Evolutionary conservation across 129 eudicot genomes (phyloP).

Genomic region (Tanacetum coccineum): DNA sequence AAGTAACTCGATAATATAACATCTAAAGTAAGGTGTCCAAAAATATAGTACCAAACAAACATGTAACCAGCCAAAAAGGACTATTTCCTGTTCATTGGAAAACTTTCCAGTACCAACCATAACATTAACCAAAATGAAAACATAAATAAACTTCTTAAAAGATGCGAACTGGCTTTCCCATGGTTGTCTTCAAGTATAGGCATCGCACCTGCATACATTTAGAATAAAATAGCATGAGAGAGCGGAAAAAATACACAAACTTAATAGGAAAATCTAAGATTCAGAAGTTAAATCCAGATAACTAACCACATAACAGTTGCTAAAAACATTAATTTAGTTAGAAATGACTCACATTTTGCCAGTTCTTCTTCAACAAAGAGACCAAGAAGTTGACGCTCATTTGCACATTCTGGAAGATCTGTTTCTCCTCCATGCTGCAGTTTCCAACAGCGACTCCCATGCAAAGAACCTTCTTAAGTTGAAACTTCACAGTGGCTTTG

Average conservation of each 20-base stretch:
- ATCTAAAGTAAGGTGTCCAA: conserved; percentile 13
- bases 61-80: conserved; percentile 18
- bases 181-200: conserved; percentile 55
- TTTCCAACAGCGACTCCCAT: conserved; percentile 78
- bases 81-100: conserved; percentile 4
- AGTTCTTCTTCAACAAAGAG: conserved; percentile 61
- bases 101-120: conserved; percentile 6
- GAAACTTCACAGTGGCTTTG: conserved; percentile 61
- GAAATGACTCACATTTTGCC: conserved; percentile 53
- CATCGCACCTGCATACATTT: conserved; percentile 44
- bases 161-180: conserved; percentile 57
- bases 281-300: no score
- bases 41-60: conserved; percentile 21
- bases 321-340: not conserved
- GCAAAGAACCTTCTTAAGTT: conserved; percentile 63
- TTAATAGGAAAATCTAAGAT: not conserved
- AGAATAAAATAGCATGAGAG: not conserved
- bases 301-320: not conserved
- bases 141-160: conserved; percentile 31
- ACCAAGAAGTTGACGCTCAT: conserved; percentile 71
- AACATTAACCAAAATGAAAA: conserved; percentile 20
- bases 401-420: conserved; percentile 63
- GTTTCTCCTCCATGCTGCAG: conserved; percentile 65
- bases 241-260: not conserved
- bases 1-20: not conserved